Base-by-base conservation (phyloP, 1,284 basidiomycete genomes). In the Cutaneotrichosporon cutaneum region DNA sequence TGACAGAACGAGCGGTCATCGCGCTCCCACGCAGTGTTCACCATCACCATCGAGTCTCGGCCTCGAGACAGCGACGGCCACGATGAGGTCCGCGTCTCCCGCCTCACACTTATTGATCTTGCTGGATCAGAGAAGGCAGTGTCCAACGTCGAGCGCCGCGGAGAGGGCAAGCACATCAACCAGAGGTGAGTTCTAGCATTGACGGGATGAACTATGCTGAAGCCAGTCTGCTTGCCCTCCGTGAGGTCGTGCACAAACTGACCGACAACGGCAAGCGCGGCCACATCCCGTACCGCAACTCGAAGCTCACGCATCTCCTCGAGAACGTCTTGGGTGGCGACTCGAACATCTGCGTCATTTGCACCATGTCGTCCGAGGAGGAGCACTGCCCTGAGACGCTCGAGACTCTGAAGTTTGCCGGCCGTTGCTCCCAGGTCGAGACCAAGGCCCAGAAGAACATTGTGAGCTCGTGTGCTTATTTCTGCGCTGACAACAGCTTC, bases 91-190 rank as follows among this genome's bases (percentile, higher is more conserved):
- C 71, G 80, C 56, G 70, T 70, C 54, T 81, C 77, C 30, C 71
- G 72, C 54, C 59, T 80, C 21, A 63, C 61, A 0, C 61, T 66
- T 11, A 66, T 66, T 39, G 84, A 85, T 71, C 70, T 85, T 8
- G 84, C 84, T 3, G 84, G 84, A 4, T 82, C 81, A 14, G 84
- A 85, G 64, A 82, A 82, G 47, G 83, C 84, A 0, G 82, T 83
- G 0, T 81, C 81, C 0, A 81, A 84, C 56, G 71, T 78, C 18
- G 83, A 83, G 57, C 71, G 84, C 1, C 75, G 82, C 36, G 82
- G 83, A 24, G 84, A 85, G 64, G 84, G 83, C 14, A 80, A 82
- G 48, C 81, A 83, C 69, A 85, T 85, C 77, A 85, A 85, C 72
- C 82, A 82, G 63, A 83, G 82, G 70, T 80, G 27, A 67, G 68